Conservation (phyloP, 306 rosid species). For the Glycine tomentella region DNA sequence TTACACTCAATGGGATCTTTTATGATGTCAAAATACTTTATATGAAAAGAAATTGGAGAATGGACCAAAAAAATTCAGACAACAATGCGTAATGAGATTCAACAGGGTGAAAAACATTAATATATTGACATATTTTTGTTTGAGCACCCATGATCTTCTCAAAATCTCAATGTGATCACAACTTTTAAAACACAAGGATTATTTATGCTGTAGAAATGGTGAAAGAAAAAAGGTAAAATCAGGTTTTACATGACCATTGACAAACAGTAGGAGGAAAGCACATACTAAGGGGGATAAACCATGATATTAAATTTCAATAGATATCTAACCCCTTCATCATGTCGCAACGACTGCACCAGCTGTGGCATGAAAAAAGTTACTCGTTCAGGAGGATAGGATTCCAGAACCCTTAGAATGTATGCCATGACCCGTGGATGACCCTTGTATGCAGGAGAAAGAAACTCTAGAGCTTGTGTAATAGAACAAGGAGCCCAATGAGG, state of each 20-base stretch:
- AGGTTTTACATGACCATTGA: slow-evolving; percentile 24
- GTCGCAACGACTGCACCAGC: slow-evolving; percentile 93
- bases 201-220: not conserved
- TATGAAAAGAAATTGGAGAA: not conserved
- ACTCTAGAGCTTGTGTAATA: slow-evolving; percentile 94
- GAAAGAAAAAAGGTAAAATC: slow-evolving; percentile 8
- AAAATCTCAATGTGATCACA: slow-evolving; percentile 25
- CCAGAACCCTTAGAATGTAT: slow-evolving; percentile 92
- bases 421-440: slow-evolving; percentile 99
- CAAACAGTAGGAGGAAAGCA: slow-evolving; percentile 35
- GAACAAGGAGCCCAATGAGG: slow-evolving; percentile 99
- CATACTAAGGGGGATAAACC: too few relatives aligned
- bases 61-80: not conserved
- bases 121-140: not conserved
- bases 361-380: slow-evolving; percentile 99
- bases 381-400: slow-evolving; percentile 93
- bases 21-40: not conserved
- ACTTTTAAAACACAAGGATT: slow-evolving; percentile 32
- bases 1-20: slow-evolving; percentile 20
- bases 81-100: slow-evolving; percentile 7
- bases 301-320: too few relatives aligned
- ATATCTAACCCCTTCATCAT: slow-evolving; percentile 95
- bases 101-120: slow-evolving; percentile 6
- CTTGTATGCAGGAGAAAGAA: slow-evolving; percentile 92
- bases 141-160: not conserved